Evolutionary conservation across 805 yeast genomes (phyloP).

Genomic region (Saccharomyces mikatae): DNA sequence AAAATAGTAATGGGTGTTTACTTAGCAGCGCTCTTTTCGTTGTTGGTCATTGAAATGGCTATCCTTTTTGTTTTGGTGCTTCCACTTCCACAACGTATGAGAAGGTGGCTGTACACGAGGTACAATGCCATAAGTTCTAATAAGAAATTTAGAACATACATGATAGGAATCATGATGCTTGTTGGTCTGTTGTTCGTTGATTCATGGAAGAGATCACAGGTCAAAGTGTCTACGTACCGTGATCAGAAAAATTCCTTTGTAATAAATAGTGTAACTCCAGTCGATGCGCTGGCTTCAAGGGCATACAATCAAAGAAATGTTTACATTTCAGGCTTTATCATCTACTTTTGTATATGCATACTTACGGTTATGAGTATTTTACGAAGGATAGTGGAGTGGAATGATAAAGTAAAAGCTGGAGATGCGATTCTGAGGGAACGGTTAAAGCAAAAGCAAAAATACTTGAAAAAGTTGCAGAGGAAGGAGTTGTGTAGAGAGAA

Average conservation of each 20-base stretch:
- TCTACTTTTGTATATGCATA: slow-evolving; percentile 48
- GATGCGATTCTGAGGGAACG: slow-evolving; percentile 24
- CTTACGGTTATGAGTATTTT: slow-evolving; percentile 46
- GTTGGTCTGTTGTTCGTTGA: slow-evolving; percentile 47
- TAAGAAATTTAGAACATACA: not conserved
- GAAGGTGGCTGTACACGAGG: slow-evolving; percentile 34
- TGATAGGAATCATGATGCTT: slow-evolving; percentile 14
- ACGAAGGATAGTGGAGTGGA: slow-evolving; percentile 42
- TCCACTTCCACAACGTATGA: slow-evolving; percentile 45
- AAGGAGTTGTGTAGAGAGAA: not conserved
- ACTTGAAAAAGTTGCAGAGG: slow-evolving; percentile 39
- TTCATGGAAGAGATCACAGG: slow-evolving; percentile 40
- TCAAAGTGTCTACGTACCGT: slow-evolving; percentile 23
- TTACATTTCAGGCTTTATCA: slow-evolving; percentile 54
- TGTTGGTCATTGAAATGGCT: slow-evolving; percentile 44
- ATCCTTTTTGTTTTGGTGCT: slow-evolving; percentile 40
- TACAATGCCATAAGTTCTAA: not conserved
- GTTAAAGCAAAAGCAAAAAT: slow-evolving; percentile 36
- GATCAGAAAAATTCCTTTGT: slow-evolving; percentile 11
- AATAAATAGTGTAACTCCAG: slow-evolving; percentile 30
- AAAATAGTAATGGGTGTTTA: slow-evolving; percentile 24
- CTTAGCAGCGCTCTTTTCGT: slow-evolving; percentile 35
- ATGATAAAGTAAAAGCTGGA: slow-evolving; percentile 10
- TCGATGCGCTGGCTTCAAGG: slow-evolving; percentile 49
- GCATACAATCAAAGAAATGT: slow-evolving; percentile 58